A percentile compares a stretch with the other conserved stretches of the same genome.
Evolutionary conservation across 1,284 basidiomycete genomes (phyloP).

Genomic region (Puccinia sorghi): DNA sequence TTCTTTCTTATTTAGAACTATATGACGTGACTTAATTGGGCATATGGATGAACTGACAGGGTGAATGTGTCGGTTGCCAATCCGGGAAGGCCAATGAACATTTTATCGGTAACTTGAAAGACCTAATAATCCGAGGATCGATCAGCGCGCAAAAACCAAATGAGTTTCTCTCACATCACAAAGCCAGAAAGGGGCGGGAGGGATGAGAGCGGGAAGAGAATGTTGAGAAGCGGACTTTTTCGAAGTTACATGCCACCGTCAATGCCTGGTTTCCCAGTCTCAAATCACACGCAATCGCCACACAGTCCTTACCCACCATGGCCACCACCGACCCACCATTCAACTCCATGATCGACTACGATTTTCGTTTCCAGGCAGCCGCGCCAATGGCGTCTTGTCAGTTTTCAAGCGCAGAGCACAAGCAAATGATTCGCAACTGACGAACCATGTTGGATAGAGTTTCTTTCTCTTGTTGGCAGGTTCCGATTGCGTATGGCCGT

Average conservation of each 20-base stretch:
- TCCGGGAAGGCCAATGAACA: conserved; percentile 89
- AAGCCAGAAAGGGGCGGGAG: background rate
- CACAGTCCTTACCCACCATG: conserved; percentile 98
- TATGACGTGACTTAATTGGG: too few species aligned
- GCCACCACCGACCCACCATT: conserved; percentile 98
- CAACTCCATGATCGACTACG: conserved; percentile 63
- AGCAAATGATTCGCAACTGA: background rate
- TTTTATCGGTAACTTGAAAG: conserved; percentile 88
- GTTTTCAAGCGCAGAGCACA: too few species aligned
- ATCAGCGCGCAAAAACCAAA: background rate
- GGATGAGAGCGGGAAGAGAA: background rate
- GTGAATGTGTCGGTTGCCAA: conserved; percentile 91
- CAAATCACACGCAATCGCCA: conserved; percentile 95
- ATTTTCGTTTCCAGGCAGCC: background rate
- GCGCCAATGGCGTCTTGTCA: too few species aligned
- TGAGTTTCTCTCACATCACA: background rate
- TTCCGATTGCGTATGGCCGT: background rate
- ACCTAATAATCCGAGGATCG: conserved; percentile 59
- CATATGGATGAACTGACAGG: conserved; percentile 62
- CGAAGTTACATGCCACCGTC: conserved; percentile 86
- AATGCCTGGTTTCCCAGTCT: conserved; percentile 87
- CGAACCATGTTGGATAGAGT: background rate
- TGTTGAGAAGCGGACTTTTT: conserved; percentile 64
- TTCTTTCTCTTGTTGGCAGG: background rate
- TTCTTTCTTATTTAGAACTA: background rate